Base-by-base conservation (phyloP, 1,139 yeast species). In the Saccharomyces hybrid region DNA sequence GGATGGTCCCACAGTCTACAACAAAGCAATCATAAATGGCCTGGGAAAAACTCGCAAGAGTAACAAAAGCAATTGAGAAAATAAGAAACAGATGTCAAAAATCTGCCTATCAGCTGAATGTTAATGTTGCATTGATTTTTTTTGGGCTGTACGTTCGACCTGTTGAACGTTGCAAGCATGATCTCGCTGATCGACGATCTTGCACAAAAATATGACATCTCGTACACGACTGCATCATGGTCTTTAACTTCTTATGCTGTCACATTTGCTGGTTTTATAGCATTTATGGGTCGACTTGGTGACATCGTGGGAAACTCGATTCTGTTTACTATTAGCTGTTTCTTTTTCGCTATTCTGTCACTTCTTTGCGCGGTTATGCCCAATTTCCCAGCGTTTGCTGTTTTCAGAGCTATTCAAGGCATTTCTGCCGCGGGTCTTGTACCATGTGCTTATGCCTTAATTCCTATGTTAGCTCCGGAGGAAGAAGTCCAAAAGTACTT, bases 391-490 rank as follows among this genome's bases (percentile, higher is more conserved):
- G 72, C 61, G 0, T 58, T 73, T 50, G 70, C 73, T 47, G 68
- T 72, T 0, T 66, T 74, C 42, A 65, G 76, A 57, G 75, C 77
- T 1, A 52, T 74, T 0, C 76, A 73, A 56, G 77, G 77, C 12
- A 59, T 73, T 12, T 66, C 69, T 11, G 77, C 72, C 1, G 69
- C 76, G 2, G 65, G 71, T 0, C 53, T 72, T 16, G 62, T 73
- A 24, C 76, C 77, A 0, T 58, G 68, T 16, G 62, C 68, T 0
- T 67, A 63, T 56, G 70, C 73, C 0, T 34, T 73, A 5, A 64
- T 69, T 4, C 74, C 69, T 1, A 61, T 62, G 51, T 68, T 68
- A 50, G 73, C 67, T 48, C 42, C 53, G 7, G 73, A 70, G 1
- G 56, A 59, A 27, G 54, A 61, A 7, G 58, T 70, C 7, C 60